Percentiles rank a stretch among this genome's conserved stretches.
These are phyloP conservation scores for Coemansia sp. DNA, from an alignment of 192 early-diverging fungal genomes.

Conservation along the genomic window DNA sequence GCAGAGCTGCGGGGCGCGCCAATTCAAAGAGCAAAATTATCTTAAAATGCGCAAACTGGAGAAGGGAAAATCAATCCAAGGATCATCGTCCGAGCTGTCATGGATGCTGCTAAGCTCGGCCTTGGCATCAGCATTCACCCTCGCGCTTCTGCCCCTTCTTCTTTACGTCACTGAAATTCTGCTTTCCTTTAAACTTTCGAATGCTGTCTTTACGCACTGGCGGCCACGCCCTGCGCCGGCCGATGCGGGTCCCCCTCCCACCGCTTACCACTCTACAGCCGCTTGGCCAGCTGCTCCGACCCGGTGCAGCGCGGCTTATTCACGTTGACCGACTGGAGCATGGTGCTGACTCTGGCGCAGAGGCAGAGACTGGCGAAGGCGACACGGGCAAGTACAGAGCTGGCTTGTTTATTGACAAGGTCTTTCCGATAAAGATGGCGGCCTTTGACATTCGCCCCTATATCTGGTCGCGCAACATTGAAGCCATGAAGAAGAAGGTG, in stretches of 20 bases:
- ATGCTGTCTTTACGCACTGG: slow-evolving; percentile 3
- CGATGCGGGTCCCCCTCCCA: background rate
- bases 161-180: background rate
- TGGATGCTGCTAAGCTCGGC: background rate
- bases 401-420: slow-evolving; percentile 48
- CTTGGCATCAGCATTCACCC: background rate
- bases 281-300: background rate
- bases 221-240: background rate
- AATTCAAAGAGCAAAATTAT: background rate
- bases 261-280: background rate
- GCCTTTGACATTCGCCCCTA: slow-evolving; percentile 48
- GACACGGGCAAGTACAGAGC: slow-evolving; percentile 31
- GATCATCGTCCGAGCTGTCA: background rate
- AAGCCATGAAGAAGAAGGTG: slow-evolving; percentile 29
- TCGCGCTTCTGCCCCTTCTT: background rate
- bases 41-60: background rate
- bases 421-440: slow-evolving; percentile 52
- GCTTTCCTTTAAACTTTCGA: background rate
- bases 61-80: background rate
- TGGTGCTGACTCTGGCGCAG: background rate
- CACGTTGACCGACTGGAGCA: slow-evolving; percentile 22
- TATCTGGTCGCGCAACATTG: slow-evolving; percentile 34
- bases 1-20: background rate
- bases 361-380: background rate
- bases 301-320: slow-evolving; percentile 3